Evolutionary conservation across 139 green algal species (phyloP), one percentile per base, ranked within the genome.

Genomic region (Choricystis sp.): DNA sequence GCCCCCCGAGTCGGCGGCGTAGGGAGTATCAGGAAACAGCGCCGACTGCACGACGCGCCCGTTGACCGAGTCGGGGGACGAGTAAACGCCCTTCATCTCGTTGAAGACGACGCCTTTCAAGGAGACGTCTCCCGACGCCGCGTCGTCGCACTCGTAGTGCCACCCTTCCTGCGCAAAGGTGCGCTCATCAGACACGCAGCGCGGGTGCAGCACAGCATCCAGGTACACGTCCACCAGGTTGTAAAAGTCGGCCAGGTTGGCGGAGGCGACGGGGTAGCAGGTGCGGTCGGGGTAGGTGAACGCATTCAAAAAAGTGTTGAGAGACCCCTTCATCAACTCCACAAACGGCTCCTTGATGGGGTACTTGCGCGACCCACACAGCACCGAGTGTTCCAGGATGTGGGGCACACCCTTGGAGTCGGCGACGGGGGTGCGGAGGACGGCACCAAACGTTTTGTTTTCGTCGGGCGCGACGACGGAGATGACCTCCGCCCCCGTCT

Each of bases 81-180:
- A 94, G 87, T 98, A 99, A 20, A 98, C 93, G 31, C 93, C 93
- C 88, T 99, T 99, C 93, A 99, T 99, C 80, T 99, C 93, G 72
- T 99, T 99, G 84, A 96, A 99, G 62, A 99, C 93, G 60, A 99
- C 93, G 56, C 88, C 92, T 76, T 97, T 97, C 83, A 79, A 90
- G 3, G 72, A 84, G 56, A 96, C 70, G 21, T 58, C 31, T 3
- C 73, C 0, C 64, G 78, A 79, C 64, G 85, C 63, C 19, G 74
- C 65, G 29, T 79, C 63, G 55, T 97, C 84, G 59, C 95, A 75
- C 80, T 98, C 87, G 70, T 88, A 84, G 73, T 89, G 82, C 82
- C 82, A 89, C 26, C 79, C 83, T 60, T 89, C 90, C 80, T 97
- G 92, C 70, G 92, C 79, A 77, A 97, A 97, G 59, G 86, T 90